phyloP scores from a whole-genome alignment of 331 rosid species.

The Malus hybrid region DNA sequence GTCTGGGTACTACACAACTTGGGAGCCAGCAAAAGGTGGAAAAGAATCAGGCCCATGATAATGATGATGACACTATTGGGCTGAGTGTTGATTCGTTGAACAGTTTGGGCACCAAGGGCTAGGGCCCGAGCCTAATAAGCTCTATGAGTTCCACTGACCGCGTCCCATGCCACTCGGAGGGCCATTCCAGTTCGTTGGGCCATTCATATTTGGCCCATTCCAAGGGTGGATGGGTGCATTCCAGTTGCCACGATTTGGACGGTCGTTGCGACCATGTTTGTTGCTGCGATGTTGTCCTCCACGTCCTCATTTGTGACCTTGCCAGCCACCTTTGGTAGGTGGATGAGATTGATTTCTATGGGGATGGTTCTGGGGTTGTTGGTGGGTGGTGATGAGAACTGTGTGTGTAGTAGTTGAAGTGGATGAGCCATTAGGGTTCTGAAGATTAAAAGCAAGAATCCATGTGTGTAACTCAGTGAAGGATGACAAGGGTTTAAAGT shows the following conservation, averaged over 20 bases:
- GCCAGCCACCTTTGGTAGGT: too few relatives aligned
- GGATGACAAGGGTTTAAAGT: not conserved
- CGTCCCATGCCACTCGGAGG: not conserved
- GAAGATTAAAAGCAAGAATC: not conserved
- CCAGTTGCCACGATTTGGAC: too few relatives aligned
- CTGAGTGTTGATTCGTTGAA: not conserved
- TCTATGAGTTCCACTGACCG: not conserved
- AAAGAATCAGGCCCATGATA: not conserved
- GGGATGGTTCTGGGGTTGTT: too few relatives aligned
- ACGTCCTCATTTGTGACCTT: too few relatives aligned
- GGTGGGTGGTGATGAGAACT: too few relatives aligned
- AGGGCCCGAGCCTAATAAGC: not conserved
- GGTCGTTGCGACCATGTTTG: too few relatives aligned
- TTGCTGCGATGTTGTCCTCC: too few relatives aligned
- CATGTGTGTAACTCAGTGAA: not conserved
- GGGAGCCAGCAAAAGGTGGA: not conserved
- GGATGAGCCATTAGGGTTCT: not conserved
- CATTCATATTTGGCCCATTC: not conserved
- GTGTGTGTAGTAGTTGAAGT: not conserved
- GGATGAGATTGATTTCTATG: too few relatives aligned
- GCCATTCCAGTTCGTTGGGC: not conserved
- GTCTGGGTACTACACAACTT: not conserved
- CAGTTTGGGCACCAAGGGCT: not conserved
- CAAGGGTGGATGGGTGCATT: not conserved
- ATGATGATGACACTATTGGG: not conserved